Conservation (phyloP, 805 yeast genomes). For the Saccharomycopsis javanensis region DNA sequence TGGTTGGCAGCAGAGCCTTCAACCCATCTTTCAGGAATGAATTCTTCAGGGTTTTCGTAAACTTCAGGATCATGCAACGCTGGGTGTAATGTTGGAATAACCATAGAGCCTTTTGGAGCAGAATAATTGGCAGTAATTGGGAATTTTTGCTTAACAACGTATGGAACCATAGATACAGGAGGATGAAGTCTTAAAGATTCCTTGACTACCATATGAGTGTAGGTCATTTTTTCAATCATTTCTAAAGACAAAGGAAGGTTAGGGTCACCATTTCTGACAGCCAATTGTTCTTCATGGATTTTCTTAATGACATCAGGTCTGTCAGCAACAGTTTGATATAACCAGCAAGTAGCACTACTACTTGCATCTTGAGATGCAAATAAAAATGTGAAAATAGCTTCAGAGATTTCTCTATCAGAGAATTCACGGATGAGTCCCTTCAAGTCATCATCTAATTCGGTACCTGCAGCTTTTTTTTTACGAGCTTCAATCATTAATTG, state of each 20-base stretch:
- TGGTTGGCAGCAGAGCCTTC: slow-evolving; percentile 66
- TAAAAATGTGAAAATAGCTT: slow-evolving; percentile 90
- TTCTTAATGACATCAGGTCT: slow-evolving; percentile 83
- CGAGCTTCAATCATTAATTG: slow-evolving; percentile 62
- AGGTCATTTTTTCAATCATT: slow-evolving; percentile 75
- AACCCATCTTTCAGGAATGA: slow-evolving; percentile 93
- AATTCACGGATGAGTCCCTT: slow-evolving; percentile 69
- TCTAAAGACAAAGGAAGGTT: slow-evolving; percentile 50
- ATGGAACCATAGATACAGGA: slow-evolving; percentile 97
- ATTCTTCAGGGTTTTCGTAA: slow-evolving; percentile 87
- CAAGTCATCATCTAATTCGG: slow-evolving; percentile 34
- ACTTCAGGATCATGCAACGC: slow-evolving; percentile 96
- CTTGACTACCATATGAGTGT: slow-evolving; percentile 83
- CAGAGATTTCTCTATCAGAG: slow-evolving; percentile 84
- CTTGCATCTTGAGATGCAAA: slow-evolving; percentile 99
- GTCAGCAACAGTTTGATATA: slow-evolving; percentile 92
- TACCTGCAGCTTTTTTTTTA: slow-evolving; percentile 32
- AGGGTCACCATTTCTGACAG: slow-evolving; percentile 72
- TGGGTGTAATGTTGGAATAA: slow-evolving; percentile 92
- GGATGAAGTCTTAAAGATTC: slow-evolving; percentile 94
- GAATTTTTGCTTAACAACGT: slow-evolving; percentile 78
- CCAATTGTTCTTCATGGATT: slow-evolving; percentile 85
- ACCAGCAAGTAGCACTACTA: slow-evolving; percentile 95
- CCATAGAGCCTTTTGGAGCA: slow-evolving; percentile 96
- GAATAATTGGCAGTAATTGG: slow-evolving; percentile 77